A percentile compares a stretch with the other conserved stretches of the same genome.
Evolutionary conservation across 1,284 basidiomycete species (phyloP).

Genomic region (Tremellales sp.): DNA sequence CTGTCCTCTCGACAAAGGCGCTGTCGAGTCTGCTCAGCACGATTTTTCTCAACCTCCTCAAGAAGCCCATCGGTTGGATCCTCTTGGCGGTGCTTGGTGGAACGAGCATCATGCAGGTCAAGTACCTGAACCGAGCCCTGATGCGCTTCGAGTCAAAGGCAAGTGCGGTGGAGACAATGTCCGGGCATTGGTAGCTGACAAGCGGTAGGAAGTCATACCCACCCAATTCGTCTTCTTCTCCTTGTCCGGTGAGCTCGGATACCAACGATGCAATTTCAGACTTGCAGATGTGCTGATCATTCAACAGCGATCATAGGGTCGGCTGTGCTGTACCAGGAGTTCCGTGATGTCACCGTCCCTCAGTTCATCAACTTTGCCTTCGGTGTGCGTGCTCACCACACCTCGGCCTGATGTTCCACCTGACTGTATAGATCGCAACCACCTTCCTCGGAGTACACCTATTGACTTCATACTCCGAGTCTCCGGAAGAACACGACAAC

Average conservation of each 20-base stretch:
- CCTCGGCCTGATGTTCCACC: background rate
- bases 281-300: conserved; percentile 51
- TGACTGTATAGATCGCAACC: conserved; percentile 58
- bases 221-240: conserved; percentile 83
- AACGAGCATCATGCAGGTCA: conserved; percentile 85
- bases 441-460: conserved; percentile 63
- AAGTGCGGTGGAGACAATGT: conserved; percentile 8
- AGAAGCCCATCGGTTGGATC: conserved; percentile 73
- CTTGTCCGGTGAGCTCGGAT: conserved; percentile 32
- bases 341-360: conserved; percentile 72
- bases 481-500: background rate
- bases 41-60: conserved; percentile 69
- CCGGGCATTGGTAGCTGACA: conserved; percentile 3
- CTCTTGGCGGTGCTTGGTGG: conserved; percentile 63
- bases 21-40: conserved; percentile 77
- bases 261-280: background rate
- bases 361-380: conserved; percentile 59
- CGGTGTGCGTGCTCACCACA: conserved; percentile 30
- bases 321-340: conserved; percentile 90
- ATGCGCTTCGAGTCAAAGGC: conserved; percentile 86
- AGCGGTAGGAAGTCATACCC: conserved; percentile 77
- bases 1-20: conserved; percentile 90
- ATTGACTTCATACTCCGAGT: conserved; percentile 32
- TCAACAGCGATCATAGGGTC: conserved; percentile 85
- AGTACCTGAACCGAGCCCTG: conserved; percentile 81